phyloP scores from a whole-genome alignment of 139 green algal species.

The Chara braunii region DNA sequence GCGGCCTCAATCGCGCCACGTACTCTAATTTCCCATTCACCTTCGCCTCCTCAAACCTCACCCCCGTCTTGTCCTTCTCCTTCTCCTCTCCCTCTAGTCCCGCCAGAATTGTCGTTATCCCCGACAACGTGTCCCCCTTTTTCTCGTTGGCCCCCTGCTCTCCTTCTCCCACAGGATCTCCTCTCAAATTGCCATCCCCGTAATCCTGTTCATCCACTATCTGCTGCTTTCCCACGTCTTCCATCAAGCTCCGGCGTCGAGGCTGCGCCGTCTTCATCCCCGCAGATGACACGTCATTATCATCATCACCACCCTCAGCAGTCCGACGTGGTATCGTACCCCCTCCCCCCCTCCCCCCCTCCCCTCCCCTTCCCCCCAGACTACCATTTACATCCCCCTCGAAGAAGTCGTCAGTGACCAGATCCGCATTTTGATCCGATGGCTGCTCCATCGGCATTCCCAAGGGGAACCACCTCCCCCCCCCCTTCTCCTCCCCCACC shows the following conservation, averaged over 20 bases:
- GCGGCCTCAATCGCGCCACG: not conserved
- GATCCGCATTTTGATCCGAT: too few relatives aligned
- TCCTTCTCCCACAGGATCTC: not conserved
- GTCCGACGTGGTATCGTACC: constrained; percentile 1
- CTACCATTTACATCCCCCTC: not conserved
- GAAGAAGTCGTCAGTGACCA: too few relatives aligned
- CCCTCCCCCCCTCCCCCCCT: constrained; percentile 20
- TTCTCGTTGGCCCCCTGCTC: not conserved
- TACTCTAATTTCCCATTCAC: not conserved
- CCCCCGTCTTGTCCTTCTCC: not conserved
- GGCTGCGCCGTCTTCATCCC: not conserved
- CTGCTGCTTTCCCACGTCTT: not conserved
- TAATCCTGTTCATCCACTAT: not conserved
- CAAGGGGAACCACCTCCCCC: too few relatives aligned
- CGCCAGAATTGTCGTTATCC: not conserved
- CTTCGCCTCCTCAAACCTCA: not conserved
- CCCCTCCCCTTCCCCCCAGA: constrained; percentile 12
- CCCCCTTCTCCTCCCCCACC: too few relatives aligned
- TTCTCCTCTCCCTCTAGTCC: not conserved
- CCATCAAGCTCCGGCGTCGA: not conserved
- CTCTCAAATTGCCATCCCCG: not conserved
- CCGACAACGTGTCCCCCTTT: not conserved
- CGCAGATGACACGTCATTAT: not conserved
- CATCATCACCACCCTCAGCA: not conserved
- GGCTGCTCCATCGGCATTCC: too few relatives aligned